Conservation (phyloP, 192 early-diverging fungal species). For the Coemansia sp. region DNA sequence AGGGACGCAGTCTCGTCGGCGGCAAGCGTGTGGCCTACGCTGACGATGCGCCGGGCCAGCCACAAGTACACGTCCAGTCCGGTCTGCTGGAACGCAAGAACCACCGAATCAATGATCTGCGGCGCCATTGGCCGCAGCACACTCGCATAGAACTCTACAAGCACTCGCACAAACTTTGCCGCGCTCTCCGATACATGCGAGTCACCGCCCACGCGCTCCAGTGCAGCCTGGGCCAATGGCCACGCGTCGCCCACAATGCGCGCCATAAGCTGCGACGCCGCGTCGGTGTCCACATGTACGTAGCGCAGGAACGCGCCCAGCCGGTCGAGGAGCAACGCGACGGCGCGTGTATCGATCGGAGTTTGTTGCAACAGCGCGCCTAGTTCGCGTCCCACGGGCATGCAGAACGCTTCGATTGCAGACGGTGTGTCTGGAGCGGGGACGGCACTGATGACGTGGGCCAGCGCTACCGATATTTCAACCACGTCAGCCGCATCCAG, state of each 20-base stretch:
- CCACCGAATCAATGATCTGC: conserved; percentile 54
- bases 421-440: conserved; percentile 49
- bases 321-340: conserved; percentile 42
- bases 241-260: conserved; percentile 37
- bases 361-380: conserved; percentile 33
- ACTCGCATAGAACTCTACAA: conserved; percentile 32
- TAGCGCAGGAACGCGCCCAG: conserved; percentile 47
- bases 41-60: conserved; percentile 66
- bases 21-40: conserved; percentile 61
- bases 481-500: conserved; percentile 66
- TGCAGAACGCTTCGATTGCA: conserved; percentile 46
- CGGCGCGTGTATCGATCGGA: conserved; percentile 13
- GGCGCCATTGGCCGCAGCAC: conserved; percentile 19
- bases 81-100: conserved; percentile 66
- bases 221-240: conserved; percentile 22
- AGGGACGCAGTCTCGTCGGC: conserved; percentile 28
- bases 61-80: conserved; percentile 74
- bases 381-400: conserved; percentile 42
- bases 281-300: conserved; percentile 30
- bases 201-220: conserved; percentile 30
- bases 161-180: conserved; percentile 40
- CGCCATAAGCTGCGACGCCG: conserved; percentile 26
- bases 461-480: conserved; percentile 85
- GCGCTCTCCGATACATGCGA: conserved; percentile 38
- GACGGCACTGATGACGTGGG: conserved; percentile 82